These are phyloP conservation scores for Candida peoriensis DNA, from an alignment of 805 yeast genomes.

Conservation along the genomic window DNA sequence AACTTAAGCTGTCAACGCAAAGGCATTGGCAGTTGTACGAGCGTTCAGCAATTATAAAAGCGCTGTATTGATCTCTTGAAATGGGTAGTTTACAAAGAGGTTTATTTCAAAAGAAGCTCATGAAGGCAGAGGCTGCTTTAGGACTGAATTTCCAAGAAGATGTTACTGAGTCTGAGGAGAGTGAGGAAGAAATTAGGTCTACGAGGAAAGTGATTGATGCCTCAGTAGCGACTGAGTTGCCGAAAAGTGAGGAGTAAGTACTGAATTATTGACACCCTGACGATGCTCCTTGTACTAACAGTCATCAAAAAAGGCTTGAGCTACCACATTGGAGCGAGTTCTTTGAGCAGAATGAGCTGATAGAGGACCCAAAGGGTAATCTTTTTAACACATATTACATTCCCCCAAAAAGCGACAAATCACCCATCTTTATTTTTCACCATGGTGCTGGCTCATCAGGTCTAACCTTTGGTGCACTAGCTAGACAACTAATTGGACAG, in stretches of 20 bases:
- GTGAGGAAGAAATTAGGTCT: background rate
- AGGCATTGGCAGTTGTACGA: too few relatives aligned
- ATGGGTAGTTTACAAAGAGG: slow-evolving; percentile 13
- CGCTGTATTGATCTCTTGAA: too few relatives aligned
- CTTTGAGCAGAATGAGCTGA: slow-evolving; percentile 27
- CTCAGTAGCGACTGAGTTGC: background rate
- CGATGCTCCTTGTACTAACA: background rate
- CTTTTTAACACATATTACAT: slow-evolving; percentile 52
- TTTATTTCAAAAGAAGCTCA: slow-evolving; percentile 10
- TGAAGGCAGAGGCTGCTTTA: slow-evolving; percentile 5
- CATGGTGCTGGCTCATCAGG: slow-evolving; percentile 97
- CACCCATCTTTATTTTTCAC: slow-evolving; percentile 68
- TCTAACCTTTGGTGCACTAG: slow-evolving; percentile 62
- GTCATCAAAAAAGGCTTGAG: background rate
- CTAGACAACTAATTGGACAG: slow-evolving; percentile 28
- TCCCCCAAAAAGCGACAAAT: slow-evolving; percentile 37
- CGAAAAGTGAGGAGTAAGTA: background rate
- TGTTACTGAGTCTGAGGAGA: background rate
- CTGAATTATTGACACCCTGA: background rate
- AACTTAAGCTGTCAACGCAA: too few relatives aligned
- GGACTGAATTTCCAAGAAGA: slow-evolving; percentile 7
- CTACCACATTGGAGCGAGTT: slow-evolving; percentile 27
- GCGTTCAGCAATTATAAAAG: too few relatives aligned
- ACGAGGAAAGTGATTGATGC: too few relatives aligned
- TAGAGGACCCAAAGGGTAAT: slow-evolving; percentile 20